These are phyloP conservation scores for Leccinellum rugosiceps DNA, from an alignment of 768 basidiomycete species.

Conservation along the genomic window DNA sequence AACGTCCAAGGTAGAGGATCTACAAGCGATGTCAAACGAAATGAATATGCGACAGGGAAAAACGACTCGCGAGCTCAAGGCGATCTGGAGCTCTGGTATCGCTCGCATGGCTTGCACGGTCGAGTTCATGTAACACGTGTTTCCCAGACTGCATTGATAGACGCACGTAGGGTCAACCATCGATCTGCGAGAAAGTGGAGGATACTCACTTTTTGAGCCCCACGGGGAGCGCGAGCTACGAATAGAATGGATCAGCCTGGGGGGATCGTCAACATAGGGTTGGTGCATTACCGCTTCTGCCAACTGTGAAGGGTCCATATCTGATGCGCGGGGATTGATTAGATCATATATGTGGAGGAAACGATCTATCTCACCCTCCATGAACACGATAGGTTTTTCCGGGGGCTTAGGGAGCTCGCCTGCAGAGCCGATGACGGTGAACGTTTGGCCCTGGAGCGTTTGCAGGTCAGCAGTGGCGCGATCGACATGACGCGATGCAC, in stretches of 20 bases:
- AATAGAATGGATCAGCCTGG: neutral
- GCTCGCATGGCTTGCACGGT: slow-evolving; percentile 91
- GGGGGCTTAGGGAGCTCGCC: slow-evolving; percentile 92
- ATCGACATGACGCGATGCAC: slow-evolving; percentile 19
- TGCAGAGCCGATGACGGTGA: slow-evolving; percentile 92
- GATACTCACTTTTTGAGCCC: slow-evolving; percentile 68
- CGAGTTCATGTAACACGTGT: slow-evolving; percentile 98
- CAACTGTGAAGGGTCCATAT: slow-evolving; percentile 81
- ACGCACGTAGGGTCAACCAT: neutral
- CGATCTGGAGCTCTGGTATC: slow-evolving; percentile 82
- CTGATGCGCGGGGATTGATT: slow-evolving; percentile 36
- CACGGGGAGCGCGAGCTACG: slow-evolving; percentile 73
- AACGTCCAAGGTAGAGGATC: slow-evolving; percentile 39
- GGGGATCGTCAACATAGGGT: neutral
- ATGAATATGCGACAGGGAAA: neutral
- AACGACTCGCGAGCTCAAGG: slow-evolving; percentile 53
- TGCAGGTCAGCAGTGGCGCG: neutral
- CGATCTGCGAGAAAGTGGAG: neutral
- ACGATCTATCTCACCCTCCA: slow-evolving; percentile 60
- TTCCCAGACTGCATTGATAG: slow-evolving; percentile 60
- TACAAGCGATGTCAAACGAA: neutral
- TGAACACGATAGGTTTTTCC: slow-evolving; percentile 69
- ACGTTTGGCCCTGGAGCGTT: slow-evolving; percentile 67
- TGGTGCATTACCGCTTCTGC: slow-evolving; percentile 65
- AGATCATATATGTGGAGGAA: slow-evolving; percentile 2